A percentile compares a stretch with the other conserved stretches of the same genome.
These are phyloP conservation scores for Tolypocladium endophyticum DNA, from an alignment of 2,329 filamentous ascomycete genomes.

Conservation along the genomic window DNA sequence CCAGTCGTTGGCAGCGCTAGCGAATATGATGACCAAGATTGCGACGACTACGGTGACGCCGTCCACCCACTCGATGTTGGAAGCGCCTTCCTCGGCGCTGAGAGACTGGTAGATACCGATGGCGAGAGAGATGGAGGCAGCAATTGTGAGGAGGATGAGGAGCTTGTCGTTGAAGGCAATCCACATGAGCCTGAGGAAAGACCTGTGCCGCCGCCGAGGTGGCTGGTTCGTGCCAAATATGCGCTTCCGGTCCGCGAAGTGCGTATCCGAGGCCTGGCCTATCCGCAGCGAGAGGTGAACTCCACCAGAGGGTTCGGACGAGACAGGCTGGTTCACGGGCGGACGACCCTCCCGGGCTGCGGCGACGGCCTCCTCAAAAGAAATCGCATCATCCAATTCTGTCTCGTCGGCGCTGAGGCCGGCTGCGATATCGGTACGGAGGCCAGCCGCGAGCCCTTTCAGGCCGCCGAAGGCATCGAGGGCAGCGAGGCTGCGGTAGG, in stretches of 20 bases:
- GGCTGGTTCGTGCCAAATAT: conserved; percentile 55
- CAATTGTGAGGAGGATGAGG: conserved; percentile 58
- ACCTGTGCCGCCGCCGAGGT: conserved; percentile 55
- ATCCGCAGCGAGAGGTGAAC: conserved; percentile 17
- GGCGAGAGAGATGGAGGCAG: conserved; percentile 62
- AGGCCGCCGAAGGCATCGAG: conserved; percentile 43
- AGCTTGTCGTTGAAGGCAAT: conserved; percentile 78
- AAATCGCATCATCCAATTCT: conserved; percentile 29
- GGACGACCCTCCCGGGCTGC: conserved; percentile 22
- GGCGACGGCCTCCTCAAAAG: conserved; percentile 37
- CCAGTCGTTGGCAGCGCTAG: conserved; percentile 72
- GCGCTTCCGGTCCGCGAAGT: conserved; percentile 50
- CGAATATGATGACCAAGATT: conserved; percentile 64
- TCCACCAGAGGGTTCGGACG: conserved; percentile 9
- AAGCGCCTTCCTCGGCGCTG: conserved; percentile 35
- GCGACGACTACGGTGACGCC: conserved; percentile 71
- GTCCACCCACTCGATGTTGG: conserved; percentile 69
- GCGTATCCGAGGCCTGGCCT: conserved; percentile 13
- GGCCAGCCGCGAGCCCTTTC: conserved; percentile 37
- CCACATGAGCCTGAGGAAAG: conserved; percentile 57
- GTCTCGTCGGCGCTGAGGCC: conserved; percentile 42
- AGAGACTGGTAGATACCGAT: conserved; percentile 67
- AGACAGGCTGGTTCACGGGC: conserved; percentile 10
- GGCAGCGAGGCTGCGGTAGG: conserved; percentile 35
- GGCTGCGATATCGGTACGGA: conserved; percentile 34